A percentile compares a stretch with the other conserved stretches of the same genome.
These are phyloP conservation scores for Tephrocybe sp. DNA, from an alignment of 768 basidiomycete genomes.

Conservation along the genomic window DNA sequence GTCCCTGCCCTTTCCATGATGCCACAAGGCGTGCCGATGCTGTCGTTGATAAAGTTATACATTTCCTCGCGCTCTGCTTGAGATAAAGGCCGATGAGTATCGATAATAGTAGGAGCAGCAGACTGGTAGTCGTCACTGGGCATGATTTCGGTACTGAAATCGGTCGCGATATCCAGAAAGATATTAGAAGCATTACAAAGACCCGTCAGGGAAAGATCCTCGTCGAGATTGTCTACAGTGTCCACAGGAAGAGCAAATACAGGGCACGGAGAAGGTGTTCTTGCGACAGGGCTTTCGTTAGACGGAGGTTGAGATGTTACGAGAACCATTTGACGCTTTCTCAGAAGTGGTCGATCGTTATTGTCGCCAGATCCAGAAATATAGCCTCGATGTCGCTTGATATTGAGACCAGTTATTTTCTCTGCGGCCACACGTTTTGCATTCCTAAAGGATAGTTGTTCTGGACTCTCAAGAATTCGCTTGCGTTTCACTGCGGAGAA, in stretches of 20 bases:
- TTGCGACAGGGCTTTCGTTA: neutral
- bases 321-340: neutral
- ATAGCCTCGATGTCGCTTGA: neutral
- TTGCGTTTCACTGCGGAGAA: neutral
- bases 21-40: constrained; percentile 44
- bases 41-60: constrained; percentile 51
- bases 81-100: constrained; percentile 36
- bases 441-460: constrained; percentile 8
- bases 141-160: constrained; percentile 1
- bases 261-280: constrained; percentile 21
- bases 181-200: constrained; percentile 16
- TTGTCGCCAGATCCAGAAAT: neutral
- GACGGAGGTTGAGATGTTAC: neutral
- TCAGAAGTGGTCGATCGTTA: neutral
- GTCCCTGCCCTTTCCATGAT: constrained; percentile 53
- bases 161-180: constrained; percentile 14
- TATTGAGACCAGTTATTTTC: constrained; percentile 10
- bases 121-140: constrained; percentile 9
- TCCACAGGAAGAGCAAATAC: constrained; percentile 26
- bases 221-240: constrained; percentile 14
- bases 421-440: constrained; percentile 17
- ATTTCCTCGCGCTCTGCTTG: constrained; percentile 47
- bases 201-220: constrained; percentile 16
- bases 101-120: constrained; percentile 20
- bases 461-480: neutral